Percentiles rank a stretch among this genome's conserved stretches.
Evolutionary conservation across 176 grass and related monocot genomes (phyloP).

Genomic region (Avena insularis): DNA sequence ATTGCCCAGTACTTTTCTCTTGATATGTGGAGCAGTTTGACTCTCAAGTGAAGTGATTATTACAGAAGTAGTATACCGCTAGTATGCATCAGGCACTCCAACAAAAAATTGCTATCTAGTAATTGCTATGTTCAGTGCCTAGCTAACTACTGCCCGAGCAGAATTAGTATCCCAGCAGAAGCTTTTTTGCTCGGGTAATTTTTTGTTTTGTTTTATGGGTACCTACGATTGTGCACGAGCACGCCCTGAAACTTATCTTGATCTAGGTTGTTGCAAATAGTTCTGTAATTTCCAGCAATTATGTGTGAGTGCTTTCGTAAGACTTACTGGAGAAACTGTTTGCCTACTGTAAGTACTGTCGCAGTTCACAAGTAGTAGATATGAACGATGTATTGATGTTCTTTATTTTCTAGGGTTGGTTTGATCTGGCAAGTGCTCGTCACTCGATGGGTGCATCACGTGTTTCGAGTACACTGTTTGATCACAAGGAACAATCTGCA

Average conservation of each 20-base stretch:
- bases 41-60: not conserved
- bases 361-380: not conserved
- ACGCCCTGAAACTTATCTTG: not conserved
- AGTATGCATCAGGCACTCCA: not conserved
- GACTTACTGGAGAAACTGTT: not conserved
- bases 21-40: not conserved
- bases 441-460: slow-evolving; percentile 86
- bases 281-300: not conserved
- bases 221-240: not conserved
- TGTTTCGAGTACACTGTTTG: slow-evolving; percentile 71
- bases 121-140: not conserved
- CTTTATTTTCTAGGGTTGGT: slow-evolving; percentile 67
- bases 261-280: not conserved
- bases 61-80: not conserved
- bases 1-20: not conserved
- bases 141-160: not conserved
- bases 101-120: not conserved
- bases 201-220: not conserved
- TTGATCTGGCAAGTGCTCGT: slow-evolving; percentile 87
- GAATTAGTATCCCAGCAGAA: not conserved
- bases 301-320: not conserved
- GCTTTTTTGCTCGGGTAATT: not conserved
- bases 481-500: slow-evolving; percentile 82
- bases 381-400: not conserved
- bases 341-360: not conserved